Percentiles rank a stretch among this genome's conserved stretches.
Conservation (phyloP, 345 rosid species). For the Luvunga scandens region DNA sequence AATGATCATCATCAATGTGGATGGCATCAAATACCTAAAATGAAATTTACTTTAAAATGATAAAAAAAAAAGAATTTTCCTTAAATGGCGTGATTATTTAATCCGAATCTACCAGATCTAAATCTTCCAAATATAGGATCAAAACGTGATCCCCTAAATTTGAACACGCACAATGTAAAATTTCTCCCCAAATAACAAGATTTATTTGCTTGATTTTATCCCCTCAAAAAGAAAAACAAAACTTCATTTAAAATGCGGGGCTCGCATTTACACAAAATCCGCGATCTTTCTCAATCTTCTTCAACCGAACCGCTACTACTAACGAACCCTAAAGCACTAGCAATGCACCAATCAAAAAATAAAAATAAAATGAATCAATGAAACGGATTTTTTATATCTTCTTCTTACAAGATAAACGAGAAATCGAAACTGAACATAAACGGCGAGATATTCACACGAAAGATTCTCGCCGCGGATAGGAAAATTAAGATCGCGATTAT, state of each 20-base stretch:
- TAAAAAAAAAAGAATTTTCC: not conserved
- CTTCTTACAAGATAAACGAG: not conserved
- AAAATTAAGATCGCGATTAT: not conserved
- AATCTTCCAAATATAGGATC: conserved; percentile 17
- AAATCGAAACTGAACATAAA: not conserved
- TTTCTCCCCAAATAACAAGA: not conserved
- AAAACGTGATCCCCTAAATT: not conserved
- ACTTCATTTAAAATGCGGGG: too few relatives aligned
- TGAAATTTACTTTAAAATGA: too few relatives aligned
- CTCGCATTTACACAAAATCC: conserved; percentile 12
- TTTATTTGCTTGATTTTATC: not conserved
- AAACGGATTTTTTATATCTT: not conserved
- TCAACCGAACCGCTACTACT: not conserved
- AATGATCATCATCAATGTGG: conserved; percentile 26
- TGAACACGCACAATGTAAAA: not conserved
- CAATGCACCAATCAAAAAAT: not conserved
- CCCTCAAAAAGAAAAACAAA: not conserved
- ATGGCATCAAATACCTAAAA: conserved; percentile 14
- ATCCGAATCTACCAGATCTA: conserved; percentile 30
- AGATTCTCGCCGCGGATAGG: conserved; percentile 15
- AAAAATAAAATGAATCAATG: not conserved
- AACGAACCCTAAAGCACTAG: not conserved
- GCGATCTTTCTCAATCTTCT: conserved; percentile 4
- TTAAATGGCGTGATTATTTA: not conserved
- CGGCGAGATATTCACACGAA: conserved; percentile 8